Percentiles rank a stretch among this genome's conserved stretches.
phyloP scores from a whole-genome alignment of 257 asterid genomes.

The Oldenlandia corymbosa region DNA sequence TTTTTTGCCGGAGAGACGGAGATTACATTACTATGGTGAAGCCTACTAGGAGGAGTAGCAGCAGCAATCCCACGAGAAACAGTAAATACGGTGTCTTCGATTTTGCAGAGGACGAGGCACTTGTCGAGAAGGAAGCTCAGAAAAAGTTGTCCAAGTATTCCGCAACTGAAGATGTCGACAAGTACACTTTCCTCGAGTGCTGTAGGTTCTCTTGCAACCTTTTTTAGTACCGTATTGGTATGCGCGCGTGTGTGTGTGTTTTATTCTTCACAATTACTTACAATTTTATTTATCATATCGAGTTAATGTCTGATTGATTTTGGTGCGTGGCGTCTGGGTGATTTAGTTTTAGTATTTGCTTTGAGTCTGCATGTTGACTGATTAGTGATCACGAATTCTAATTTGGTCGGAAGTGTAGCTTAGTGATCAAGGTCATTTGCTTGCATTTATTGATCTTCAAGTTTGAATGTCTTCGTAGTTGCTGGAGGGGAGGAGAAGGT shows the following conservation, averaged over 20 bases:
- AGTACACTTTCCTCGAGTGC: slow-evolving; percentile 42
- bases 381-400: neutral
- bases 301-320: no score
- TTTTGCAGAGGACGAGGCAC: slow-evolving; percentile 39
- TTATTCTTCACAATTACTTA: no score
- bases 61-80: slow-evolving; percentile 13
- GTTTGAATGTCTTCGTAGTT: slow-evolving; percentile 26
- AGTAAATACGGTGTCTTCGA: slow-evolving; percentile 42
- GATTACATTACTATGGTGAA: slow-evolving; percentile 20
- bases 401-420: neutral
- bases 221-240: neutral
- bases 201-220: slow-evolving; percentile 39
- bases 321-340: no score
- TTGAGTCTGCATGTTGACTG: neutral
- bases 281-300: no score
- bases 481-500: slow-evolving; percentile 24
- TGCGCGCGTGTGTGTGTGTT: no score
- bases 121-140: slow-evolving; percentile 33
- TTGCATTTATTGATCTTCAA: neutral
- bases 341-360: neutral
- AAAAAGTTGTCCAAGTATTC: slow-evolving; percentile 31
- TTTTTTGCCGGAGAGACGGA: neutral
- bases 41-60: slow-evolving; percentile 17
- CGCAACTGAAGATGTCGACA: slow-evolving; percentile 28
- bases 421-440: no score